phyloP scores from a whole-genome alignment of 805 yeast genomes.

The Starmerella sp. region DNA sequence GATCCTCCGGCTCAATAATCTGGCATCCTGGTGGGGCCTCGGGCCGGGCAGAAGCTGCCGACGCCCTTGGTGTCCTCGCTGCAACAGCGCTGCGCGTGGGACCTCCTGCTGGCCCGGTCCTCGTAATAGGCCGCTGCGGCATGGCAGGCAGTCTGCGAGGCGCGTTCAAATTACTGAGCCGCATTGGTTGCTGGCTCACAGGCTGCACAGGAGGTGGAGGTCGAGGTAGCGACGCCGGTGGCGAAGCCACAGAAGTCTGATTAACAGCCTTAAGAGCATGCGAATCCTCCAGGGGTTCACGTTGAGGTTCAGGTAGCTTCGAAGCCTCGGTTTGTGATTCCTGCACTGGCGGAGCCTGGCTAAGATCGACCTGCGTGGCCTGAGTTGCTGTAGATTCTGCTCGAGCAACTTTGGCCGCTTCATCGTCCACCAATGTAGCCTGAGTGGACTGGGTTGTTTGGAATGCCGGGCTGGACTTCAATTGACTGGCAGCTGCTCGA shows the following conservation, averaged over 20 bases:
- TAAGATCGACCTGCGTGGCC: background rate
- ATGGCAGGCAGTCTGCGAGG: background rate
- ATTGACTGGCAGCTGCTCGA: background rate
- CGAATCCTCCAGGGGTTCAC: too few species aligned
- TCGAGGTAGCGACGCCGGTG: background rate
- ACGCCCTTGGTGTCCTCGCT: background rate
- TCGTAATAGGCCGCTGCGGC: background rate
- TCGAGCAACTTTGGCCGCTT: background rate
- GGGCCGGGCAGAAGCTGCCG: background rate
- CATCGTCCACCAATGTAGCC: background rate
- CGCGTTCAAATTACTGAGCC: background rate
- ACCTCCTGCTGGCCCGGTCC: background rate
- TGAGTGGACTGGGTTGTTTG: background rate
- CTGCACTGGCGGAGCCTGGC: too few species aligned
- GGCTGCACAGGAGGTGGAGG: background rate
- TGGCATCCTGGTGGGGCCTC: slow-evolving; percentile 18
- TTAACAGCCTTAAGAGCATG: too few species aligned
- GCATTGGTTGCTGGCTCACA: background rate
- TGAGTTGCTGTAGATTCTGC: background rate
- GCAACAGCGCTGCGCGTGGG: background rate
- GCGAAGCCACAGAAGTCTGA: background rate
- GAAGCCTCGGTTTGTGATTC: too few species aligned
- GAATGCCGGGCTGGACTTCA: background rate
- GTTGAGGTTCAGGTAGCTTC: too few species aligned
- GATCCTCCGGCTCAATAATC: slow-evolving; percentile 14